A percentile compares a stretch with the other conserved stretches of the same genome.
Conservation (phyloP, 495 filamentous ascomycete species). For the Sabuloglossum arenarium region DNA sequence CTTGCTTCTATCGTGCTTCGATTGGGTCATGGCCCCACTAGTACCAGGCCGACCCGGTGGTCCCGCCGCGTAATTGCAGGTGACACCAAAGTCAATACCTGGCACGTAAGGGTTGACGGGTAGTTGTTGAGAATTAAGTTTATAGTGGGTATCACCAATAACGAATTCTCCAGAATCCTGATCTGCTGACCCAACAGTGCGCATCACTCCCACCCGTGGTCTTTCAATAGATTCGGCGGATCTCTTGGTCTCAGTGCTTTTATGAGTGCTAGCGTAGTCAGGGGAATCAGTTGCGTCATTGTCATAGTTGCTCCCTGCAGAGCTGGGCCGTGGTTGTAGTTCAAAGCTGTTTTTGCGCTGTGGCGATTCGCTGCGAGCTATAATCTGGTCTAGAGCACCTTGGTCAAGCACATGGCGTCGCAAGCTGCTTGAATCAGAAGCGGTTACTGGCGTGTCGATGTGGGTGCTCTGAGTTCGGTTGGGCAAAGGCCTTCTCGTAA, state of each 20-base stretch:
- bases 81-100: constrained; percentile 71
- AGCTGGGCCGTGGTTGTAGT: constrained; percentile 11
- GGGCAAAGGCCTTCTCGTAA: constrained; percentile 47
- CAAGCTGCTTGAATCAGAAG: constrained; percentile 42
- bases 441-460: constrained; percentile 10
- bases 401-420: constrained; percentile 42
- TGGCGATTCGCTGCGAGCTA: background rate
- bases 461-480: constrained; percentile 18
- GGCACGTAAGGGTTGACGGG: constrained; percentile 36
- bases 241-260: constrained; percentile 37
- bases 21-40: constrained; percentile 22
- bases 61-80: constrained; percentile 35
- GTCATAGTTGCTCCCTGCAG: constrained; percentile 23
- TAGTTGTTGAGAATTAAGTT: constrained; percentile 13
- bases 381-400: constrained; percentile 32
- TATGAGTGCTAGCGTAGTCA: constrained; percentile 52
- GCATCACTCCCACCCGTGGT: constrained; percentile 64
- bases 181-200: constrained; percentile 49
- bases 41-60: constrained; percentile 13
- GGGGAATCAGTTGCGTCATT: constrained; percentile 27
- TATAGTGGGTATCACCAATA: constrained; percentile 40
- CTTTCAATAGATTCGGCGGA: constrained; percentile 38
- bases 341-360: background rate
- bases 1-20: constrained; percentile 13
- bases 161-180: constrained; percentile 28